Evolutionary conservation across 352 stramenopile genomes (phyloP), one percentile per base, ranked within the genome.

Genomic region (Phytophthora pini): DNA sequence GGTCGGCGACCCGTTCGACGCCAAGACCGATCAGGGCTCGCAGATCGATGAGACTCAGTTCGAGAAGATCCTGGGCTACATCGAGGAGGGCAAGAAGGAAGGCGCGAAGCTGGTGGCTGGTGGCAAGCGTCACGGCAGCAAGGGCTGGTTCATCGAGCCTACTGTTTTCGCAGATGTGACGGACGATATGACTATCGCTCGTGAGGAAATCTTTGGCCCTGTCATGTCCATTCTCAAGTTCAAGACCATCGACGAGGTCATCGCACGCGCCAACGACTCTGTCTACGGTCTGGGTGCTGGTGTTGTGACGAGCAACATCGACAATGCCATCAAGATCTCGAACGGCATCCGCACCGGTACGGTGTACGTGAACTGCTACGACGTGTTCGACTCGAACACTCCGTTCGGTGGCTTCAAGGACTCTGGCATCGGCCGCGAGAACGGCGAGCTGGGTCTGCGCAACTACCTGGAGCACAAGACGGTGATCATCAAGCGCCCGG

Each of bases 311-410:
- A 75, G 80, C 51, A 89, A 96, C 71, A 46, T 97, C 27, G 72
- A 79, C 38, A 81, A 91, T 47, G 82, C 83, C 4, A 88, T 97
- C 65, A 79, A 88, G 49, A 84, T 98, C 62, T 82, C 90, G 34
- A 87, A 95, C 52, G 75, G 64, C 4, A 74, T 99, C 11, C 84
- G 97, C 53, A 81, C 82, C 55, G 95, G 95, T 31, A 97, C 97
- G 13, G 89, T 98, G 29, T 97, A 93, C 64, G 82, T 98, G 10
- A 99, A 98, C 80, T 97, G 83, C 73, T 98, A 97, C 72, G 79
- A 96, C 41, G 61, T 95, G 10, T 94, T 95, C 34, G 89, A 95
- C 56, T 76, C 72, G 27, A 82, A 87, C 56, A 91, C 95, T 59
- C 63, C 84, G 17, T 96, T 93, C 48, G 88, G 88, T n/a, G 88